phyloP scores from a whole-genome alignment of 2,329 filamentous ascomycete species.

The Trichoderma lentiforme region DNA sequence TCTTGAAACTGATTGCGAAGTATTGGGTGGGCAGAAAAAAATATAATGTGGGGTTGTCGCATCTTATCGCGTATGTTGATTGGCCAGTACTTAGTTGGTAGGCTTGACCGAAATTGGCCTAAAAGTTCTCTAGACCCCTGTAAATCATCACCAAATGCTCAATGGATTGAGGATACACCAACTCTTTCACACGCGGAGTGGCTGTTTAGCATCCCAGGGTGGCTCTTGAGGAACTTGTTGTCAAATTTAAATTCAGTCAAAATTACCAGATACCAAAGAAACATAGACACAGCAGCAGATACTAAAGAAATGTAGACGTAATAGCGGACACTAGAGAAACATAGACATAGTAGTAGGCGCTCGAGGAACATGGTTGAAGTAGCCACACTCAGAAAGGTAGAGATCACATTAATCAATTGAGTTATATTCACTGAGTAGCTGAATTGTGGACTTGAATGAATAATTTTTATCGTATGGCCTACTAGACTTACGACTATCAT shows the following conservation, averaged over 20 bases:
- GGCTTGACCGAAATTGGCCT: neutral
- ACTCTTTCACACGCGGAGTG: neutral
- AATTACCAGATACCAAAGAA: too few relatives aligned
- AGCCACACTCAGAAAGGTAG: neutral
- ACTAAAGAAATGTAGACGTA: neutral
- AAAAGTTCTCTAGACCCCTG: neutral
- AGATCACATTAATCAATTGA: neutral
- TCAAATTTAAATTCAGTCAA: too few relatives aligned
- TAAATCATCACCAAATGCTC: neutral
- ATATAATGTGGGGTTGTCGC: slow-evolving; percentile 28
- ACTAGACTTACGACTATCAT: neutral
- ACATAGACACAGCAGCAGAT: neutral
- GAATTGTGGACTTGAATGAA: too few relatives aligned
- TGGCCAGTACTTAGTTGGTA: slow-evolving; percentile 18
- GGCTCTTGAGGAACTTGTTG: too few relatives aligned
- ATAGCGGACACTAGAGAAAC: too few relatives aligned
- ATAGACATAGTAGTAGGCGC: neutral
- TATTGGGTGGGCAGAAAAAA: slow-evolving; percentile 32
- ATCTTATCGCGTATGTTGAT: slow-evolving; percentile 30
- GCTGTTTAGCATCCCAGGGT: too few relatives aligned
- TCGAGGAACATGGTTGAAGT: too few relatives aligned
- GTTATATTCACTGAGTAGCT: too few relatives aligned
- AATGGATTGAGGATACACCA: neutral
- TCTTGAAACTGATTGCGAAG: slow-evolving; percentile 16
- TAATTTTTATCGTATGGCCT: neutral